Conservation (phyloP, 2,329 filamentous ascomycete genomes). For the Cladosporium cucumerinum region DNA sequence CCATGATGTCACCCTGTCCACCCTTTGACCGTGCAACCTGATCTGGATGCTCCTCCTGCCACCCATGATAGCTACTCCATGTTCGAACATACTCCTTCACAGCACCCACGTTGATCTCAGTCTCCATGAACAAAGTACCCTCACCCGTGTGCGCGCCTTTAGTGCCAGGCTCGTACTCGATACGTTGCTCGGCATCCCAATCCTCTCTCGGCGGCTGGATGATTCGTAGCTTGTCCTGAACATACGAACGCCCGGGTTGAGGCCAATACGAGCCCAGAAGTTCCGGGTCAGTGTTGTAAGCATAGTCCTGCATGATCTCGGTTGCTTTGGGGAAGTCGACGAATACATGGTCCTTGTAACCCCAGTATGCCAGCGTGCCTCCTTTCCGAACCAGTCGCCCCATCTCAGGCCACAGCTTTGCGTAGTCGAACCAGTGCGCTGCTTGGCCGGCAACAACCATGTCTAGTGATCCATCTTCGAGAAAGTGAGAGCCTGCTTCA, state of each 20-base stretch:
- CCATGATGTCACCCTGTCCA: conserved; percentile 60
- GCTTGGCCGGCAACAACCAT: conserved; percentile 53
- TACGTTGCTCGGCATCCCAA: conserved; percentile 53
- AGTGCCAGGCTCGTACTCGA: conserved; percentile 56
- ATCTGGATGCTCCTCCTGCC: conserved; percentile 56
- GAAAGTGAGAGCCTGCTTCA: conserved; percentile 51
- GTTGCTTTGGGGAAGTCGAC: conserved; percentile 53
- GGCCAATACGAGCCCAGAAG: conserved; percentile 60
- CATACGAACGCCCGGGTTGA: conserved; percentile 55
- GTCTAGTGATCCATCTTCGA: conserved; percentile 52
- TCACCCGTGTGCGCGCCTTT: conserved; percentile 39
- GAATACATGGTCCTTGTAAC: conserved; percentile 63
- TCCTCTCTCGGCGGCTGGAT: conserved; percentile 51
- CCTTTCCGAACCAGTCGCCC: conserved; percentile 52
- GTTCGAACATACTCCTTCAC: conserved; percentile 61
- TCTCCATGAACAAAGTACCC: conserved; percentile 51
- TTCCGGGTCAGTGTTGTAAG: conserved; percentile 50
- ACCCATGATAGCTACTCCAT: conserved; percentile 58
- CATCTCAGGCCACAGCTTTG: conserved; percentile 54
- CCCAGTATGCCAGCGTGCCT: conserved; percentile 63
- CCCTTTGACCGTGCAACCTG: conserved; percentile 50
- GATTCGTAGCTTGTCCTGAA: conserved; percentile 51
- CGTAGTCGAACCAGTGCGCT: conserved; percentile 65
- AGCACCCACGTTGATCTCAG: conserved; percentile 54
- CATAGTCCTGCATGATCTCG: conserved; percentile 53